Base-by-base conservation (phyloP, 176 grass and related monocot genomes). In the Ampelocalamus luodianensis region DNA sequence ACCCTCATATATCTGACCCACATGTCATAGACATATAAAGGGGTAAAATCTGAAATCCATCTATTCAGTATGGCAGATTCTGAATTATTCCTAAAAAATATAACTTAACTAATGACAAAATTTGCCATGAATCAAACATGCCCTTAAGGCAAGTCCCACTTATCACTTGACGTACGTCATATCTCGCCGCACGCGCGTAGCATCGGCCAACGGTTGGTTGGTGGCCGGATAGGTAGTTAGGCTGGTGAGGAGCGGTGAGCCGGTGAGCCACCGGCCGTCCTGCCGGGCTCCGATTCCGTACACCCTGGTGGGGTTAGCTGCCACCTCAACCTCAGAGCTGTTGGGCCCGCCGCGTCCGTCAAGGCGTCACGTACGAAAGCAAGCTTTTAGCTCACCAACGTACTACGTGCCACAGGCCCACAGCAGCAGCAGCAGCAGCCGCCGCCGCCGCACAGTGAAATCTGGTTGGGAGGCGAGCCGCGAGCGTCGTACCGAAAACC, bases 201-300 rank as follows among this genome's bases (percentile, higher is more conserved):
- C 37, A 26, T 64, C 76, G 59, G 24, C 67, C 68, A 71, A 72
- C 23, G 53, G 15, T 53, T 13, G 55, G 68, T 62, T 48, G 80
- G 53, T 82, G 23, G 67, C 24, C 43, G 23, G 72, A 16, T 42
- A 43, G 82, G 8, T 58, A 58, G 39, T 0, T 10, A n/a, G 9
- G 38, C 67, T 12, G 51, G 32, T 15, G 73, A 58, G 51, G 51
- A 58, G 14, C 64, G 36, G 24, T 39, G 49, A 49, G 46, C 46
- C 64, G 48, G 24, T 39, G 49, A 49, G 46, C 46, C 46, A 48
- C 46, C 46, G 46, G 68, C 55, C 46, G 59, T 22, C 55, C 84
- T 58, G 34, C 68, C 85, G 46, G 44, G 34, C 68, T 55, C 46
- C 29, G 29, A 4, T 6, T 32, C 38, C 60, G 85, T 87, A 53